phyloP scores from a whole-genome alignment of 805 yeast genomes.

The Lachancea fermentati region DNA sequence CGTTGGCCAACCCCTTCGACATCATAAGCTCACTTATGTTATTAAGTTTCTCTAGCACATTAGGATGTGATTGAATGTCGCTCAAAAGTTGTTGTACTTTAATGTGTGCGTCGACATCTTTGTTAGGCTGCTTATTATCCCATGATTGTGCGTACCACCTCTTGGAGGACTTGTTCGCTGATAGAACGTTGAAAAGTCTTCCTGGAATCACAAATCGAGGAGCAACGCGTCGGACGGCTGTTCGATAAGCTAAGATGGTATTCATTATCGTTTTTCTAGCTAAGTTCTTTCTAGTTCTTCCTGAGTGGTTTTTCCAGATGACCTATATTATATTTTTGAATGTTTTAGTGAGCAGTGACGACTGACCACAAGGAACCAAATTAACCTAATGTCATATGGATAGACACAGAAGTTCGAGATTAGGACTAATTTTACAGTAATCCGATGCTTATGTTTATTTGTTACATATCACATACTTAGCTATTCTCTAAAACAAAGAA shows the following conservation, averaged over 20 bases:
- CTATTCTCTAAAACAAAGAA: not conserved
- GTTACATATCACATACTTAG: not conserved
- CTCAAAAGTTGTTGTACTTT: constrained; percentile 24
- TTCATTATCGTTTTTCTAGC: too few species aligned
- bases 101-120: constrained; percentile 23
- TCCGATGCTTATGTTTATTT: not conserved
- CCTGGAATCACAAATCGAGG: not conserved
- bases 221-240: too few species aligned
- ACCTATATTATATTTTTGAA: too few species aligned
- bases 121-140: constrained; percentile 21
- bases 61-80: constrained; percentile 20
- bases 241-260: too few species aligned
- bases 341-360: too few species aligned
- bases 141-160: constrained; percentile 25
- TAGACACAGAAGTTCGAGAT: too few species aligned
- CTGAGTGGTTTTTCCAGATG: too few species aligned
- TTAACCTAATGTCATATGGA: too few species aligned
- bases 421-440: too few species aligned
- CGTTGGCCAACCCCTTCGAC: constrained; percentile 17
- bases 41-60: constrained; percentile 17
- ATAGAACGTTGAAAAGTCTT: constrained; percentile 11
- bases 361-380: too few species aligned
- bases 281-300: too few species aligned
- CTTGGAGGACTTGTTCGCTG: not conserved
- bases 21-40: constrained; percentile 19